Conservation (phyloP, 192 early-diverging fungal species). For the Coemansia sp. region DNA sequence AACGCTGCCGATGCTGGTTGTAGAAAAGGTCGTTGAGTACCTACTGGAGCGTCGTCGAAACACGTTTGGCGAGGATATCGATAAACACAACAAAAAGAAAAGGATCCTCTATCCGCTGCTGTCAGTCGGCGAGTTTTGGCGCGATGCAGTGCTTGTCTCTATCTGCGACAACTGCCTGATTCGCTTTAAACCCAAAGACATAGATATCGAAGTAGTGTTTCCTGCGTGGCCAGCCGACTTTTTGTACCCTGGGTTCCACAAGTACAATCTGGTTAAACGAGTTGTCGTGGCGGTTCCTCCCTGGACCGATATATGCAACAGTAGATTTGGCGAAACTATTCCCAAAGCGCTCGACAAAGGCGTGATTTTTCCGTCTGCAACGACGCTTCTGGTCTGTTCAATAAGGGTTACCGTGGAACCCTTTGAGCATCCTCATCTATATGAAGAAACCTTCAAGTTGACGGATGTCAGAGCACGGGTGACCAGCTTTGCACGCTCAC, state of each 20-base stretch:
- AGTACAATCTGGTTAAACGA: neutral
- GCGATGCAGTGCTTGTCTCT: neutral
- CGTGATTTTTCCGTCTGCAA: too few relatives aligned
- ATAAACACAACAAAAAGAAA: neutral
- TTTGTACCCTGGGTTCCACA: neutral
- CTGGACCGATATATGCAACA: too few relatives aligned
- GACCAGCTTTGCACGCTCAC: neutral
- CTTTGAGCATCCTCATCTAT: too few relatives aligned
- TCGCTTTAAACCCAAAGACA: neutral
- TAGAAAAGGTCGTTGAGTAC: neutral
- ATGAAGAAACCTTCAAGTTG: too few relatives aligned
- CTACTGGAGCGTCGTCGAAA: neutral
- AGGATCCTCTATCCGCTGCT: neutral
- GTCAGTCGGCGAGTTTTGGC: neutral
- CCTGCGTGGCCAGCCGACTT: neutral
- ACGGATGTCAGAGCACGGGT: too few relatives aligned
- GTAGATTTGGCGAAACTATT: too few relatives aligned
- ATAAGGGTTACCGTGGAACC: too few relatives aligned
- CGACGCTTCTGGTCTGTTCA: too few relatives aligned
- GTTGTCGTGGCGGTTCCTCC: neutral
- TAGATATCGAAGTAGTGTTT: neutral
- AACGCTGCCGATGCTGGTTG: neutral
- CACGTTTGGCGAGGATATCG: neutral
- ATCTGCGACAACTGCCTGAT: neutral
- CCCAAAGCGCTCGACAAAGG: too few relatives aligned